Percentiles rank a stretch among this genome's conserved stretches.
Evolutionary conservation across 176 grass and related monocot species (phyloP).

Genomic region (Secale cereale): DNA sequence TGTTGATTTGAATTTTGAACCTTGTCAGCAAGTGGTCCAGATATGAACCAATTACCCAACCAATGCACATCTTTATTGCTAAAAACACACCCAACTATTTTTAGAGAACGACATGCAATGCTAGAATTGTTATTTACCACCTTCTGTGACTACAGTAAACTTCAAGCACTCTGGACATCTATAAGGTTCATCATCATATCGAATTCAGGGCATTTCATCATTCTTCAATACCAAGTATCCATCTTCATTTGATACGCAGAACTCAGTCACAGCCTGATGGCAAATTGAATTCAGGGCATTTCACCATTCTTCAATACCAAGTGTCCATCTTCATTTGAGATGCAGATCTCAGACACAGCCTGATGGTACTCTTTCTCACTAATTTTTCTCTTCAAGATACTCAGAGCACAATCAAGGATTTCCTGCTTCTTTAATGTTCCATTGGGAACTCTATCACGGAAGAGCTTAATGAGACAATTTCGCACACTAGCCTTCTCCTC

Average conservation of each 20-base stretch:
- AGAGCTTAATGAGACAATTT: constrained; percentile 45
- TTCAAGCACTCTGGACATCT: constrained; percentile 5
- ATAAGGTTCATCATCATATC: neutral
- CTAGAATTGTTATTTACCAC: constrained; percentile 4
- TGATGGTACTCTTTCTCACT: constrained; percentile 56
- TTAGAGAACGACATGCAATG: neutral
- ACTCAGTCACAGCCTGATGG: constrained; percentile 42
- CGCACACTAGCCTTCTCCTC: neutral
- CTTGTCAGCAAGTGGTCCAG: constrained; percentile 97
- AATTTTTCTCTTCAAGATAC: constrained; percentile 29
- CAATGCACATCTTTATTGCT: constrained; percentile 91
- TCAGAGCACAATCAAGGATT: constrained; percentile 22
- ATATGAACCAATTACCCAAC: constrained; percentile 89
- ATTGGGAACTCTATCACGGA: constrained; percentile 28
- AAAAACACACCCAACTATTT: constrained; percentile 83
- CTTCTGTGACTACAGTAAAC: too few species aligned
- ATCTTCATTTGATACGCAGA: constrained; percentile 40
- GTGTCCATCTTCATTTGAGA: constrained; percentile 36
- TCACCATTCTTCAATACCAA: constrained; percentile 54
- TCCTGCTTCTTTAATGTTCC: constrained; percentile 54
- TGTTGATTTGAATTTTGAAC: constrained; percentile 28
- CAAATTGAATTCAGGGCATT: constrained; percentile 27
- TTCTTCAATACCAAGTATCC: constrained; percentile 39
- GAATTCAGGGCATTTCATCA: constrained; percentile 48
- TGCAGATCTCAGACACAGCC: constrained; percentile 42